Conservation (phyloP, 1,284 basidiomycete species). For the Rhodotorula mucilaginosa region DNA sequence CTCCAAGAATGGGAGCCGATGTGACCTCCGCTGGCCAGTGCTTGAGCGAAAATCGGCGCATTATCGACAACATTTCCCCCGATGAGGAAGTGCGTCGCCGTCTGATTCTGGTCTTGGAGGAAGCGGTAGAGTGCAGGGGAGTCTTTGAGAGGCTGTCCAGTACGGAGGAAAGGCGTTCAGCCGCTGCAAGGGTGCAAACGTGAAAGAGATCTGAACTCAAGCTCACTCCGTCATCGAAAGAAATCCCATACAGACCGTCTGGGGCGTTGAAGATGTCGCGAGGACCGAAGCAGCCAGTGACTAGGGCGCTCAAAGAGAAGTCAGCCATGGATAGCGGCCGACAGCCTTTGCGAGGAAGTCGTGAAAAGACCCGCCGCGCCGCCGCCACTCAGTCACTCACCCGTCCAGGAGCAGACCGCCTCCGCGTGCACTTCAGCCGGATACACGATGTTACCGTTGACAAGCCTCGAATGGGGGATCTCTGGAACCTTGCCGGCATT, state of each 20-base stretch:
- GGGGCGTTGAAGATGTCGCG: conserved; percentile 18
- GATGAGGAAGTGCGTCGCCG: conserved; percentile 78
- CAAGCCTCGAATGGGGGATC: conserved; percentile 11
- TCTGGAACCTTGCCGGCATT: conserved; percentile 23
- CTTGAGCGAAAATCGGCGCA: conserved; percentile 51
- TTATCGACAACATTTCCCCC: conserved; percentile 66
- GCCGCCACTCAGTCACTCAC: neutral
- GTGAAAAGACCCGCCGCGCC: conserved; percentile 48
- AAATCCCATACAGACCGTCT: conserved; percentile 17
- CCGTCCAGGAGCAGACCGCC: conserved; percentile 23
- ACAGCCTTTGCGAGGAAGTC: conserved; percentile 52
- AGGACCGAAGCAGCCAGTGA: conserved; percentile 9
- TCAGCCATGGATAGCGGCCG: conserved; percentile 45
- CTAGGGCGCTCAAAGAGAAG: neutral
- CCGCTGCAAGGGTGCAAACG: neutral
- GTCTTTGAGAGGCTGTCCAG: conserved; percentile 46
- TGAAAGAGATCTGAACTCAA: too few species aligned
- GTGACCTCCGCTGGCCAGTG: conserved; percentile 27
- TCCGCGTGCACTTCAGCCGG: conserved; percentile 2
- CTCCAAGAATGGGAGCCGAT: conserved; percentile 53
- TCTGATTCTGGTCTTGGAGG: conserved; percentile 60
- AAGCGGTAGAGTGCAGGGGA: conserved; percentile 58
- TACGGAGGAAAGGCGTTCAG: neutral
- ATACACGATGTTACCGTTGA: neutral
- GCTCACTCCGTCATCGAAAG: conserved; percentile 71